phyloP scores from a whole-genome alignment of 1,284 basidiomycete genomes.

The Ustilago sp. region DNA sequence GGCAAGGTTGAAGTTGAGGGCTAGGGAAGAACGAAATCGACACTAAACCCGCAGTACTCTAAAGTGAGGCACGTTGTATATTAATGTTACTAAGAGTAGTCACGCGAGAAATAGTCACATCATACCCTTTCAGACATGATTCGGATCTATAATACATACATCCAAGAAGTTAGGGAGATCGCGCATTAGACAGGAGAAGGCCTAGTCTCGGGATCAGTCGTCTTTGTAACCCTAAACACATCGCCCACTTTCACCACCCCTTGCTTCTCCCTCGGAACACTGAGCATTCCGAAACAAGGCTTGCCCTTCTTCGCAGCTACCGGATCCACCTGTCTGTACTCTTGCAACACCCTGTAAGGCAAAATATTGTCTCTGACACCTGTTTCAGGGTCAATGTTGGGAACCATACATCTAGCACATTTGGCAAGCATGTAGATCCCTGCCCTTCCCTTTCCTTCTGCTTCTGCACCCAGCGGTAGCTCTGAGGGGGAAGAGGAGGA shows the following conservation, averaged over 20 bases:
- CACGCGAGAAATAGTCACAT: background rate
- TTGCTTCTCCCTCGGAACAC: conserved; percentile 44
- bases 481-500: background rate
- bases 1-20: conserved; percentile 26
- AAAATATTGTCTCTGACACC: conserved; percentile 53
- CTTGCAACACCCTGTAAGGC: conserved; percentile 58
- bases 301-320: conserved; percentile 46
- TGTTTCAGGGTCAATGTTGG: conserved; percentile 58
- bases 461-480: conserved; percentile 38
- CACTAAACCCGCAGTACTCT: background rate
- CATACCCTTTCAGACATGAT: conserved; percentile 3
- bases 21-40: conserved; percentile 28
- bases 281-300: conserved; percentile 61
- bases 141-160: background rate
- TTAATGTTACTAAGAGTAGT: background rate
- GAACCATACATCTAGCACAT: conserved; percentile 61
- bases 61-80: background rate
- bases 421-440: conserved; percentile 58
- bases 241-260: conserved; percentile 52
- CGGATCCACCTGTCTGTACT: conserved; percentile 58
- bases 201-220: conserved; percentile 45
- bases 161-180: background rate
- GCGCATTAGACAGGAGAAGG: conserved; percentile 20
- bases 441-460: conserved; percentile 47
- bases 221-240: conserved; percentile 50